A percentile compares a stretch with the other conserved stretches of the same genome.
These are phyloP conservation scores for Salix udensis DNA, from an alignment of 345 rosid genomes.

Conservation along the genomic window DNA sequence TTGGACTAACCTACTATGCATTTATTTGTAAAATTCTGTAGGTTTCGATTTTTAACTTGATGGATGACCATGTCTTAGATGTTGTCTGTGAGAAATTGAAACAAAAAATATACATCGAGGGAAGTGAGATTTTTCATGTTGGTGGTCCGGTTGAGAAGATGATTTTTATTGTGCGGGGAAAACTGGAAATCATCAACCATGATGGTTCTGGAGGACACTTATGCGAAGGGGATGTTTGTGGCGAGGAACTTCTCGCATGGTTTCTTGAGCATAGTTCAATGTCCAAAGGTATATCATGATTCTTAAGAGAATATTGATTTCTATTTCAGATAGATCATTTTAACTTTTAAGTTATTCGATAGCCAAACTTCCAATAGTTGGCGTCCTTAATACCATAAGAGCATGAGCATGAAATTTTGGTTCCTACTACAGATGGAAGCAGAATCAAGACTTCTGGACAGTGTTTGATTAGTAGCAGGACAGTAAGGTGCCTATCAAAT, in stretches of 20 bases:
- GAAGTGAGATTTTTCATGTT: slow-evolving; percentile 51
- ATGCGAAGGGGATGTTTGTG: slow-evolving; percentile 70
- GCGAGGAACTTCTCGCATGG: slow-evolving; percentile 92
- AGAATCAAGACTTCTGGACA: slow-evolving; percentile 43
- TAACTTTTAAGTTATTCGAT: background rate
- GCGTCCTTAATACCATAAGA: background rate
- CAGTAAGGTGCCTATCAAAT: slow-evolving; percentile 59
- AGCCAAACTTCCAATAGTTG: background rate
- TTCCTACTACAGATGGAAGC: slow-evolving; percentile 41
- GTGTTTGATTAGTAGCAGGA: slow-evolving; percentile 52
- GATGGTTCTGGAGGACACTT: slow-evolving; percentile 41
- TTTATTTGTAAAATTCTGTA: slow-evolving; percentile 22
- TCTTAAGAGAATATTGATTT: background rate
- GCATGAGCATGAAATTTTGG: background rate
- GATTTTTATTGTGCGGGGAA: slow-evolving; percentile 85
- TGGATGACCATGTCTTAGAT: slow-evolving; percentile 72
- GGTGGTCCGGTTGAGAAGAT: slow-evolving; percentile 69
- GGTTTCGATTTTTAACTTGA: slow-evolving; percentile 67
- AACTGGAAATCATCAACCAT: slow-evolving; percentile 61
- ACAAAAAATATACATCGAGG: slow-evolving; percentile 64
- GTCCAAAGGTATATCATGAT: slow-evolving; percentile 44
- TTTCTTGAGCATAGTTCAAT: slow-evolving; percentile 75
- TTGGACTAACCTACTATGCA: background rate
- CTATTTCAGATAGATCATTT: background rate
- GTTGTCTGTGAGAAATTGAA: slow-evolving; percentile 69